phyloP scores from a whole-genome alignment of 768 basidiomycete genomes.

The Leccinum truebloodii region DNA sequence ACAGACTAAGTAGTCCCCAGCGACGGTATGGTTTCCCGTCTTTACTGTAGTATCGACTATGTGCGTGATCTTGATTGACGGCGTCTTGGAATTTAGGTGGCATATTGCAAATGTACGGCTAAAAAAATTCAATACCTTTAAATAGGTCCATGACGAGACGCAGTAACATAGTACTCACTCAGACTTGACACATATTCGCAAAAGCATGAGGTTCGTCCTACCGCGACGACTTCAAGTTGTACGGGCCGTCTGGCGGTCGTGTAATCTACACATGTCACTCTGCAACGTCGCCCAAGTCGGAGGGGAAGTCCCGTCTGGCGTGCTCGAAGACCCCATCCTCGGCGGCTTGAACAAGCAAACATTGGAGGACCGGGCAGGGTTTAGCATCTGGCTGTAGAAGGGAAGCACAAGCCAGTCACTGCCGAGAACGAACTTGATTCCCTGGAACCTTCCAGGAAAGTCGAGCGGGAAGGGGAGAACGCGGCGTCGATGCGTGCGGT shows the following conservation, averaged over 20 bases:
- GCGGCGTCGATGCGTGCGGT: conserved; percentile 25
- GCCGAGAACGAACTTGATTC: conserved; percentile 31
- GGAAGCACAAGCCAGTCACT: conserved; percentile 27
- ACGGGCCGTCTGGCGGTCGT: conserved; percentile 28
- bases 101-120: conserved; percentile 30
- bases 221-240: conserved; percentile 28
- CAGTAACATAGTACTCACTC: conserved; percentile 15
- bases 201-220: conserved; percentile 30
- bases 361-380: conserved; percentile 14
- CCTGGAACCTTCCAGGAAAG: conserved; percentile 32
- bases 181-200: conserved; percentile 30
- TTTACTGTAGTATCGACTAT: conserved; percentile 22
- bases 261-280: conserved; percentile 32
- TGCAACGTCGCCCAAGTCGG: conserved; percentile 20
- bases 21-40: conserved; percentile 27
- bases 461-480: conserved; percentile 31
- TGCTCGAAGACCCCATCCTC: too few relatives aligned
- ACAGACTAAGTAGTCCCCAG: conserved; percentile 27
- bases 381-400: conserved; percentile 3
- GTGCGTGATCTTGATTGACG: conserved; percentile 28
- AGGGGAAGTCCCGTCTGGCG: too few relatives aligned
- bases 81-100: conserved; percentile 25
- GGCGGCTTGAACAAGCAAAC: too few relatives aligned
- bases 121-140: neutral
- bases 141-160: neutral